A percentile compares a stretch with the other conserved stretches of the same genome.
Conservation (phyloP, 2,329 filamentous ascomycete species). For the Clonostachys chloroleuca region DNA sequence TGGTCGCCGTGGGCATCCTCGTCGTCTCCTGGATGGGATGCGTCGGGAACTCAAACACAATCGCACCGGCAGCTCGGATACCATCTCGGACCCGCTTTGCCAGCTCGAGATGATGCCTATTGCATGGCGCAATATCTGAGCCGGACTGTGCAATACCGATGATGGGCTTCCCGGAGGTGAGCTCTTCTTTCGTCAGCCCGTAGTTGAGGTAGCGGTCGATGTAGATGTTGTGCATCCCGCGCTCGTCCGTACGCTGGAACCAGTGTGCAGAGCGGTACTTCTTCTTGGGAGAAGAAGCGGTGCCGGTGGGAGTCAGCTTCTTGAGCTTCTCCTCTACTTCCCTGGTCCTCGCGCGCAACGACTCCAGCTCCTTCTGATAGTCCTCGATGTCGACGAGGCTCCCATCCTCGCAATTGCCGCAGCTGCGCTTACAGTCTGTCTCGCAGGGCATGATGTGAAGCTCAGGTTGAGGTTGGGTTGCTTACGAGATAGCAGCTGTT, state of each 20-base stretch:
- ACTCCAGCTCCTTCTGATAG: not conserved
- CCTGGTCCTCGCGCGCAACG: not conserved
- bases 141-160: constrained; percentile 48
- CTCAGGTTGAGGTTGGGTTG: too few species aligned
- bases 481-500: too few species aligned
- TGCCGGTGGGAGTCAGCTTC: not conserved
- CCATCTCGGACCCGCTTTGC: constrained; percentile 44
- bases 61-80: constrained; percentile 40
- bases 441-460: too few species aligned
- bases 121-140: constrained; percentile 44
- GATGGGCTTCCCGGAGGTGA: constrained; percentile 42
- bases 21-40: constrained; percentile 46
- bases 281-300: not conserved
- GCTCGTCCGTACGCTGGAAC: constrained; percentile 7
- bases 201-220: constrained; percentile 46
- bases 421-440: too few species aligned
- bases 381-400: not conserved
- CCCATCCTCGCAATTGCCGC: too few species aligned
- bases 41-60: constrained; percentile 45
- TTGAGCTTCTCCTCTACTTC: not conserved
- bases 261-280: constrained; percentile 5
- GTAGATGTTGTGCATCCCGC: constrained; percentile 30
- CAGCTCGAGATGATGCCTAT: constrained; percentile 41
- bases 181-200: constrained; percentile 40
- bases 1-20: constrained; percentile 38